These are phyloP conservation scores for Saturnispora besseyi DNA, from an alignment of 805 yeast species.

Conservation along the genomic window DNA sequence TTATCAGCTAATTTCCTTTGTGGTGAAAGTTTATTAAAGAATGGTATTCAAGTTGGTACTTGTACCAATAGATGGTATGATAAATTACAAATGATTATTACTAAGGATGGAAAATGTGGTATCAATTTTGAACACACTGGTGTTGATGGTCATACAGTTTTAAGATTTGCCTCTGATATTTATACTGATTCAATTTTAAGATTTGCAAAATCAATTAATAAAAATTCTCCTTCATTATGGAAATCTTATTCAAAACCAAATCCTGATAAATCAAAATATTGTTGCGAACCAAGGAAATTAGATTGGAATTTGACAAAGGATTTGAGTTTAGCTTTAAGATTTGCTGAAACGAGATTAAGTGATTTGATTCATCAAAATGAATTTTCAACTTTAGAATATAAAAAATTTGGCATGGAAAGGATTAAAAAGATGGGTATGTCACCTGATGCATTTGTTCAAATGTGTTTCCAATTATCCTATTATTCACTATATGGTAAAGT, in stretches of 20 bases:
- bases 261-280: slow-evolving; percentile 32
- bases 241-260: slow-evolving; percentile 37
- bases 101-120: slow-evolving; percentile 87
- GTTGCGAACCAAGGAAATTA: slow-evolving; percentile 73
- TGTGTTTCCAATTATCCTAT: slow-evolving; percentile 89
- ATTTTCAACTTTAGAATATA: slow-evolving; percentile 70
- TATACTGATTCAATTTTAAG: slow-evolving; percentile 85
- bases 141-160: slow-evolving; percentile 90
- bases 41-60: slow-evolving; percentile 88
- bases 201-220: slow-evolving; percentile 76
- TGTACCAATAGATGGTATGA: slow-evolving; percentile 92
- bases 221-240: slow-evolving; percentile 69
- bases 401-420: slow-evolving; percentile 59
- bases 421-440: slow-evolving; percentile 81
- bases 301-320: slow-evolving; percentile 84
- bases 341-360: slow-evolving; percentile 82
- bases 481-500: slow-evolving; percentile 88
- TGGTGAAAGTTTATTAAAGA: slow-evolving; percentile 68
- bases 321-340: slow-evolving; percentile 67
- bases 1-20: slow-evolving; percentile 80
- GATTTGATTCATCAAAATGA: slow-evolving; percentile 88
- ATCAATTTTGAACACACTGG: slow-evolving; percentile 92
- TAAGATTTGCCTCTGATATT: slow-evolving; percentile 80
- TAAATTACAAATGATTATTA: slow-evolving; percentile 77
- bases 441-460: slow-evolving; percentile 91